phyloP scores from a whole-genome alignment of 208 protist species.

The Novymonas esmeraldas region DNA sequence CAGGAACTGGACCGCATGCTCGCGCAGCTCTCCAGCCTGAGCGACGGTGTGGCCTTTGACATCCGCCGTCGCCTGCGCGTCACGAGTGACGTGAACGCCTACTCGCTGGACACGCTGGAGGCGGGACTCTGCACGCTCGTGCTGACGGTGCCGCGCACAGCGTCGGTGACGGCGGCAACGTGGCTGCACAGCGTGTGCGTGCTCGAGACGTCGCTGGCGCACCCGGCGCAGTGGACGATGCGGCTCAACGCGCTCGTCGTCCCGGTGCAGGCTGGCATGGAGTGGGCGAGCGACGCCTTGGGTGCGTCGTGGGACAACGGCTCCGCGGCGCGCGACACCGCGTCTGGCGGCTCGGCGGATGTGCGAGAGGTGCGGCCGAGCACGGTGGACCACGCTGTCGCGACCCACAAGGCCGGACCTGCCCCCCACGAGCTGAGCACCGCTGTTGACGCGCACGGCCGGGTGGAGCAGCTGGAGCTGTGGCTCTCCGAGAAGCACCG shows the following conservation, averaged over 20 bases:
- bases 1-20: conserved; percentile 52
- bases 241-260: conserved; percentile 21
- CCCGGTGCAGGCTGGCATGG: conserved; percentile 20
- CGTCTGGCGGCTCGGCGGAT: not conserved
- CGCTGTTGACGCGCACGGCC: conserved; percentile 5
- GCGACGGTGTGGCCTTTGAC: conserved; percentile 46
- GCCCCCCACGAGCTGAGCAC: conserved; percentile 10
- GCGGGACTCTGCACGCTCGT: conserved; percentile 69
- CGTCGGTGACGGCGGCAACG: conserved; percentile 30
- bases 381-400: not conserved
- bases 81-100: conserved; percentile 61
- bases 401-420: not conserved
- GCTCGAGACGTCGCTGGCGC: conserved; percentile 35
- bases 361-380: not conserved
- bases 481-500: conserved; percentile 85
- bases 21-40: conserved; percentile 42
- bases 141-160: conserved; percentile 19
- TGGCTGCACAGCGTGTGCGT: conserved; percentile 67
- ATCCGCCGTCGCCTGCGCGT: conserved; percentile 63
- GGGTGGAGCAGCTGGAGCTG: conserved; percentile 47
- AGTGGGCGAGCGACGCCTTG: conserved; percentile 14
- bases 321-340: not conserved
- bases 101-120: conserved; percentile 59
- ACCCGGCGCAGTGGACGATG: conserved; percentile 19
- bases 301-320: not conserved